Conservation (phyloP, 306 rosid species). For the Ochetophila trinervis region DNA sequence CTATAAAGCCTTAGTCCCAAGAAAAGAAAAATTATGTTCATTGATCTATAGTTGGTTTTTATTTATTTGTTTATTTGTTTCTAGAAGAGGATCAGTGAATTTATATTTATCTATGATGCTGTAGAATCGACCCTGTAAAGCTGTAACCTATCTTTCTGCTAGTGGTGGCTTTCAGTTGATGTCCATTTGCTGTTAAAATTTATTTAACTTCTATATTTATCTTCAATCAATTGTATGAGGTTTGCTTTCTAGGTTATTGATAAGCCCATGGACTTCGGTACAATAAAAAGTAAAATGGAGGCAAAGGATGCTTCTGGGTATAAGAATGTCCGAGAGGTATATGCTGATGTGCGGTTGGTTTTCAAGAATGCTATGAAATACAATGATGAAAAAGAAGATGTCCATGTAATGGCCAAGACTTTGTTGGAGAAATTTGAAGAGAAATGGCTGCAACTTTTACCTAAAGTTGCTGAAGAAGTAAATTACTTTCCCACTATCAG, state of each 20-base stretch:
- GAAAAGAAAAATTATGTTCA: not conserved
- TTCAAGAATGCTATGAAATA: constrained; percentile 95
- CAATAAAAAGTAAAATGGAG: constrained; percentile 80
- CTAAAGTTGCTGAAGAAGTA: constrained; percentile 94
- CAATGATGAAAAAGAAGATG: constrained; percentile 83
- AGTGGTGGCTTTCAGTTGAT: not conserved
- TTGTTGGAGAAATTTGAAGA: constrained; percentile 83
- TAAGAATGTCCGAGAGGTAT: constrained; percentile 78
- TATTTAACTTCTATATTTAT: not conserved
- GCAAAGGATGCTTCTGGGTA: constrained; percentile 73
- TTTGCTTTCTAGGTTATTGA: constrained; percentile 69
- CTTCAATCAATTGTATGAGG: not conserved
- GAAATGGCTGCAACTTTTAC: constrained; percentile 87
- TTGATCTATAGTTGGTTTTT: not conserved
- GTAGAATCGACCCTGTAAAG: too few species aligned
- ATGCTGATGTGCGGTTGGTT: constrained; percentile 86
- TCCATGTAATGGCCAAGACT: constrained; percentile 93
- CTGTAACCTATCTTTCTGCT: not conserved
- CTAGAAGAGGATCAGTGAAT: not conserved
- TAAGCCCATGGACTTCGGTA: constrained; percentile 95
- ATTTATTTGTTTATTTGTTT: not conserved
- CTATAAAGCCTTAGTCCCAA: too few species aligned
- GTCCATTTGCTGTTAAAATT: not conserved
- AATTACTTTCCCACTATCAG: constrained; percentile 15
- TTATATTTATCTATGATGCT: not conserved